These are phyloP conservation scores for Exserohilum turcica DNA, from an alignment of 2,329 filamentous ascomycete species.

Conservation along the genomic window DNA sequence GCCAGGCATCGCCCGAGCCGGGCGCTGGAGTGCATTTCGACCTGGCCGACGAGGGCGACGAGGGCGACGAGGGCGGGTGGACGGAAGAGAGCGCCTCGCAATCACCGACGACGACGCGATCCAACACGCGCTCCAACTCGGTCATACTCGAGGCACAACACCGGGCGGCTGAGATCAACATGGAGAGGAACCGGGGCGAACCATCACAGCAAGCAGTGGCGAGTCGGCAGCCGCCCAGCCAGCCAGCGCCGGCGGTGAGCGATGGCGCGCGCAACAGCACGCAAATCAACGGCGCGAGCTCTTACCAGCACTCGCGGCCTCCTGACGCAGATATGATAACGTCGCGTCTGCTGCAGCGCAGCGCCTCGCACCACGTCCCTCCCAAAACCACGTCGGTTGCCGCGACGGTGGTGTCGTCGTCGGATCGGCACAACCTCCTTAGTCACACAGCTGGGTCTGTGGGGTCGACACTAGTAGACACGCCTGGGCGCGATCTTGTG, in stretches of 20 bases:
- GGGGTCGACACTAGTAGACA: constrained; percentile 48
- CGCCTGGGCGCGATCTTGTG: constrained; percentile 49
- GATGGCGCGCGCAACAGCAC: constrained; percentile 34
- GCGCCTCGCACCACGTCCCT: constrained; percentile 64
- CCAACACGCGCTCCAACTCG: constrained; percentile 50
- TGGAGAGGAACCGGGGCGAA: constrained; percentile 30
- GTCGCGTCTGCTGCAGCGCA: constrained; percentile 68
- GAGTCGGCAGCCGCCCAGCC: constrained; percentile 14
- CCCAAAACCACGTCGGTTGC: constrained; percentile 69
- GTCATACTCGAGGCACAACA: constrained; percentile 45
- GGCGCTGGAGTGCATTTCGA: constrained; percentile 51
- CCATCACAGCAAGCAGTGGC: constrained; percentile 16
- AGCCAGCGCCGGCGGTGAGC: constrained; percentile 25
- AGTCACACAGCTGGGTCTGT: constrained; percentile 46
- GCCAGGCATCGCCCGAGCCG: constrained; percentile 41
- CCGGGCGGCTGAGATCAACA: constrained; percentile 29
- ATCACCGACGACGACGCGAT: constrained; percentile 49
- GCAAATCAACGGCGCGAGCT: constrained; percentile 38
- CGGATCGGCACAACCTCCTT: constrained; percentile 43
- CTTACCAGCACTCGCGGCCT: constrained; percentile 43
- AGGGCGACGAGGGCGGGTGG: constrained; percentile 47
- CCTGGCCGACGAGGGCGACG: constrained; percentile 38
- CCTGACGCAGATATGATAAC: constrained; percentile 70
- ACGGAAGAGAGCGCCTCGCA: constrained; percentile 51
- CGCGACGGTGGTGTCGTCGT: constrained; percentile 56